Evolutionary conservation across 2,329 filamentous ascomycete species (phyloP).

Genomic region (Ophiostoma australiae): DNA sequence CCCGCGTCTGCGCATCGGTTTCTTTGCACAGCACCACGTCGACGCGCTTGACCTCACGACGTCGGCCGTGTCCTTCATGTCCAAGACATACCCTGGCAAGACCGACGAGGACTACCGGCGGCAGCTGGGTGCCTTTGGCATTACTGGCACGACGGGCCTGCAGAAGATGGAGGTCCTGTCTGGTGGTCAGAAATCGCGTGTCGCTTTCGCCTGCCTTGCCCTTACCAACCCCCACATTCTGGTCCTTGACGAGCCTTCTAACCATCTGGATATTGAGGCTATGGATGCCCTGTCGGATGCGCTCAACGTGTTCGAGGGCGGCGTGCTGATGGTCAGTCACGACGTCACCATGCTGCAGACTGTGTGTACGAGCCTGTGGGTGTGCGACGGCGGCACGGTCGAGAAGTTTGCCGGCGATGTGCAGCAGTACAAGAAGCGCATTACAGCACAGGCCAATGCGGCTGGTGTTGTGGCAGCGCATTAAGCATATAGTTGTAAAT

Average conservation of each 20-base stretch:
- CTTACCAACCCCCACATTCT: constrained; percentile 93
- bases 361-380: constrained; percentile 92
- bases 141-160: constrained; percentile 90
- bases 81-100: constrained; percentile 81
- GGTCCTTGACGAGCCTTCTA: constrained; percentile 96
- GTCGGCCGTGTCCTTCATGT: constrained; percentile 94
- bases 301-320: constrained; percentile 80
- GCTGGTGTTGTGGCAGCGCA: constrained; percentile 75
- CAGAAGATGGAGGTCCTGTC: constrained; percentile 94
- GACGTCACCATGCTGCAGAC: constrained; percentile 98
- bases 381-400: constrained; percentile 88
- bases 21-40: constrained; percentile 98
- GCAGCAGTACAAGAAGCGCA: constrained; percentile 95
- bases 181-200: constrained; percentile 96
- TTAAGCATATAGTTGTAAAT: constrained; percentile 31
- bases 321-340: constrained; percentile 97
- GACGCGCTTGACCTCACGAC: constrained; percentile 87
- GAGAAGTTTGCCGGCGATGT: constrained; percentile 96
- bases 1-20: constrained; percentile 82
- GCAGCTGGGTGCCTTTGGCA: constrained; percentile 83
- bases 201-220: constrained; percentile 94
- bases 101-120: constrained; percentile 96
- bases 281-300: constrained; percentile 93
- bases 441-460: constrained; percentile 80
- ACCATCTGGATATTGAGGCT: constrained; percentile 97